phyloP scores from a whole-genome alignment of 1,284 basidiomycete genomes.

The Trichosporon asahii region DNA sequence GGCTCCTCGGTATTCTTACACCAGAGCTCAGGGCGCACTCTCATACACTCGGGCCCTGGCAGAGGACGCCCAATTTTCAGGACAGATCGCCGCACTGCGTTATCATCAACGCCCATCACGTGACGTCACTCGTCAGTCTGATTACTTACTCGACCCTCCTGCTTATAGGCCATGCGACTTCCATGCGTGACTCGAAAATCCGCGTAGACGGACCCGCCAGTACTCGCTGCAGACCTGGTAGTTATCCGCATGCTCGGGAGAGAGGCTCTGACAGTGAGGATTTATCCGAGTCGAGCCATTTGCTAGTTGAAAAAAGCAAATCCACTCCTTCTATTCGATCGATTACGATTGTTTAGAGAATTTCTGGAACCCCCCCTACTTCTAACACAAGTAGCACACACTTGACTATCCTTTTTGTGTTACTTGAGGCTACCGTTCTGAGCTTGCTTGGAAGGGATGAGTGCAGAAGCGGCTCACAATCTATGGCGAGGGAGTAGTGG shows the following conservation, averaged over 20 bases:
- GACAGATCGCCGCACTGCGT: neutral
- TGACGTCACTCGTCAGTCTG: neutral
- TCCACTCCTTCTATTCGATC: constrained; percentile 11
- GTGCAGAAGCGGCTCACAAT: no score
- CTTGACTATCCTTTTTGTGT: neutral
- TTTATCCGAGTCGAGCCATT: constrained; percentile 11
- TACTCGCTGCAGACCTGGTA: neutral
- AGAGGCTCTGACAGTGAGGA: constrained; percentile 11
- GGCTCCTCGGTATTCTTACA: neutral
- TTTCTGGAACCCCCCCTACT: constrained; percentile 10
- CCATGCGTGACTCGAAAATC: neutral
- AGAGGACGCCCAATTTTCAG: no score
- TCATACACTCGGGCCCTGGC: neutral
- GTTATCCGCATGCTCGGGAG: constrained; percentile 11
- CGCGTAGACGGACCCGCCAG: neutral
- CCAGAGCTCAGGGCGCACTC: neutral
- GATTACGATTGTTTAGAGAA: constrained; percentile 8
- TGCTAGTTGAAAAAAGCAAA: constrained; percentile 12
- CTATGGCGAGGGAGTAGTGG: no score
- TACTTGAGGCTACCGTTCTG: no score
- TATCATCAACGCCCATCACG: neutral
- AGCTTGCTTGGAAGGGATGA: no score
- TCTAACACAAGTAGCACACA: neutral
- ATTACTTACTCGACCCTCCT: neutral
- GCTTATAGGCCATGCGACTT: neutral